Conservation (phyloP, 2,329 filamentous ascomycete species). For the Fusarium sp. region DNA sequence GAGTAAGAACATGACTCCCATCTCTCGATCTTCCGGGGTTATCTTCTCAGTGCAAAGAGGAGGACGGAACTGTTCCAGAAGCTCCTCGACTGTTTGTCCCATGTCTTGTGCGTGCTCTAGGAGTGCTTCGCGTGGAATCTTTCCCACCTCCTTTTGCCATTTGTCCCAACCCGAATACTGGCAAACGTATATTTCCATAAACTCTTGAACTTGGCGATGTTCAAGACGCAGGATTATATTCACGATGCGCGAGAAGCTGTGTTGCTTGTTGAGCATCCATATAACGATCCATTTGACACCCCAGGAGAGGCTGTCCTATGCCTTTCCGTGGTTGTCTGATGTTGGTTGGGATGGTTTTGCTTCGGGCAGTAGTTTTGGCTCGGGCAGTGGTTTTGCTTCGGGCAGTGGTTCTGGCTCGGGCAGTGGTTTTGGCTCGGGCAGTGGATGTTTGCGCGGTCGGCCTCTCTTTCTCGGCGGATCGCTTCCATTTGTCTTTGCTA, state of each 20-base stretch:
- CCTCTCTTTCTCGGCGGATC: not conserved
- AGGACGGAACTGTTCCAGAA: slow-evolving; percentile 39
- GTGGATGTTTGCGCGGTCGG: not conserved
- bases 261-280: slow-evolving; percentile 31
- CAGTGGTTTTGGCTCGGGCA: not conserved
- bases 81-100: slow-evolving; percentile 12
- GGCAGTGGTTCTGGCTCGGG: too few relatives aligned
- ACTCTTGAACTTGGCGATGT: slow-evolving; percentile 37
- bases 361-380: not conserved
- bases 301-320: slow-evolving; percentile 43
- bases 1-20: slow-evolving; percentile 36
- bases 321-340: not conserved
- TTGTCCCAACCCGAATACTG: slow-evolving; percentile 34
- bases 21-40: slow-evolving; percentile 22
- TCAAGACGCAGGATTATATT: slow-evolving; percentile 35
- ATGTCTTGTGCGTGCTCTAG: slow-evolving; percentile 13
- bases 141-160: slow-evolving; percentile 32
- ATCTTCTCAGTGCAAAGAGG: slow-evolving; percentile 42
- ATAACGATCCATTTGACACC: slow-evolving; percentile 46
- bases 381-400: too few relatives aligned
- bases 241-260: slow-evolving; percentile 38
- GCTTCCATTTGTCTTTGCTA: not conserved
- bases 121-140: slow-evolving; percentile 25
- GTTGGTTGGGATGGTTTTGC: not conserved
- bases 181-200: slow-evolving; percentile 39